Evolutionary conservation across 2,329 filamentous ascomycete genomes (phyloP).

Genomic region (Pyrenophora graminea): DNA sequence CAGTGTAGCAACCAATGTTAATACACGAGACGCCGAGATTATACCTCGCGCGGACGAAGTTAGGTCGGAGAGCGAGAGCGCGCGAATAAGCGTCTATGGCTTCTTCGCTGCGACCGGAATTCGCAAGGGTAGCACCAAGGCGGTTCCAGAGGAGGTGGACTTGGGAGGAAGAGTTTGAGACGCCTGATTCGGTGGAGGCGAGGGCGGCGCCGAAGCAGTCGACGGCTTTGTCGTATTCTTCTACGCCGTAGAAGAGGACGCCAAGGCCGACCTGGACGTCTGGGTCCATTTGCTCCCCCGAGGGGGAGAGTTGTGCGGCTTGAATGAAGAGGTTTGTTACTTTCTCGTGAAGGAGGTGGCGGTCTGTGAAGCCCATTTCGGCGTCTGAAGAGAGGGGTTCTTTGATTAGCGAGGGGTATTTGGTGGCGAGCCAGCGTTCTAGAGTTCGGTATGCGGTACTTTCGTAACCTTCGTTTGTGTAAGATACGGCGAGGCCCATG

Average conservation of each 20-base stretch:
- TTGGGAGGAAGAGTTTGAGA: slow-evolving; percentile 81
- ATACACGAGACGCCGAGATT: slow-evolving; percentile 97
- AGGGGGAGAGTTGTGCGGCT: slow-evolving; percentile 88
- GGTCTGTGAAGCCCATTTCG: slow-evolving; percentile 94
- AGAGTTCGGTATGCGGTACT: slow-evolving; percentile 94
- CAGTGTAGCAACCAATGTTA: slow-evolving; percentile 92
- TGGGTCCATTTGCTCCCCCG: slow-evolving; percentile 94
- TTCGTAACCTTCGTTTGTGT: slow-evolving; percentile 99
- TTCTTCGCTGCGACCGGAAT: slow-evolving; percentile 90
- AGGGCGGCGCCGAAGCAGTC: slow-evolving; percentile 96
- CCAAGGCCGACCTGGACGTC: slow-evolving; percentile 97
- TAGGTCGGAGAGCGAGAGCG: slow-evolving; percentile 84
- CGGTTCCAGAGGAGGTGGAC: slow-evolving; percentile 97
- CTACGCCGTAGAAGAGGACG: slow-evolving; percentile 95
- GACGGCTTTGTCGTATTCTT: slow-evolving; percentile 97
- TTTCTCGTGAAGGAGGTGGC: slow-evolving; percentile 83
- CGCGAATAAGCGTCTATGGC: slow-evolving; percentile 96
- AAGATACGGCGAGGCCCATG: slow-evolving; percentile 94
- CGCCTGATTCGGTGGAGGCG: slow-evolving; percentile 80
- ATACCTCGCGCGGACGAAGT: slow-evolving; percentile 96
- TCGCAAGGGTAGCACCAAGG: slow-evolving; percentile 92
- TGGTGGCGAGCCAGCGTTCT: slow-evolving; percentile 94
- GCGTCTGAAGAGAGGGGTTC: slow-evolving; percentile 72
- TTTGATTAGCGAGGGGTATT: slow-evolving; percentile 83
- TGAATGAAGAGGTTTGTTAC: slow-evolving; percentile 90